Evolutionary conservation across 139 green algal genomes (phyloP), one percentile per base, ranked within the genome.

Genomic region (Chlamydomonas sphaeroides): DNA sequence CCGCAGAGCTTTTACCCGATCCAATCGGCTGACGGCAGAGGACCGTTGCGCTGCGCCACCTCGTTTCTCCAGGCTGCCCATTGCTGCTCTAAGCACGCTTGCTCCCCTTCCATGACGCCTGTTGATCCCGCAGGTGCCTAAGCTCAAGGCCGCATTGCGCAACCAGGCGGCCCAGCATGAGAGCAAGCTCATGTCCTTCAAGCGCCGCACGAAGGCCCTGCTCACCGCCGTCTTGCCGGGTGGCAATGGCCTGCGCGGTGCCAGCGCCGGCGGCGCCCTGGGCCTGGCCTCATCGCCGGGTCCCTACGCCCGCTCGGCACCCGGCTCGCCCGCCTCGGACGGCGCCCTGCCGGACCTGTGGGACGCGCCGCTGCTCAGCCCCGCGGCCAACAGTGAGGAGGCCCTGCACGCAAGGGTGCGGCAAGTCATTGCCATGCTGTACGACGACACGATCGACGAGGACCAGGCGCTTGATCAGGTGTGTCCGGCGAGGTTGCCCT

Each of bases 151-250:
- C 1, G 75, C 75, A 5, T 42, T 82, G 26, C 32, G 45, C 14
- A 42, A 49, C 23, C 75, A 82, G 35, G 75, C 75, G 28, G 62
- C n/a, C 20, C 42, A 82, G 41, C 62, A 82, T n/a, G 62, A 72
- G 62, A 65, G 30, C 25, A 72, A 72, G 75, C 35, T 82, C 3
- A n/a, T 32, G 5, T 63, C 36, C n/a, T 20, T 82, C 33, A 82
- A 82, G 75, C 42, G 75, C 28, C 75, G 75, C 61, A 82, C 75
- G 25, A 82, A 72, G 42, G 75, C 75, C 10, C 41, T 82, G 8
- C 75, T 82, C 42, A 51, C 42, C 6, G 75, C 75, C 42, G 65
- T 82, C 33, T 21, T 82, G n/a, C 75, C 75, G 0, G 75, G 62
- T 32, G 45, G 42, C 28, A 17, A 14, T 8, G 53, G 21, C 17